phyloP scores from a whole-genome alignment of 371 early-diverging fungal species.

The Nematocida minor region DNA sequence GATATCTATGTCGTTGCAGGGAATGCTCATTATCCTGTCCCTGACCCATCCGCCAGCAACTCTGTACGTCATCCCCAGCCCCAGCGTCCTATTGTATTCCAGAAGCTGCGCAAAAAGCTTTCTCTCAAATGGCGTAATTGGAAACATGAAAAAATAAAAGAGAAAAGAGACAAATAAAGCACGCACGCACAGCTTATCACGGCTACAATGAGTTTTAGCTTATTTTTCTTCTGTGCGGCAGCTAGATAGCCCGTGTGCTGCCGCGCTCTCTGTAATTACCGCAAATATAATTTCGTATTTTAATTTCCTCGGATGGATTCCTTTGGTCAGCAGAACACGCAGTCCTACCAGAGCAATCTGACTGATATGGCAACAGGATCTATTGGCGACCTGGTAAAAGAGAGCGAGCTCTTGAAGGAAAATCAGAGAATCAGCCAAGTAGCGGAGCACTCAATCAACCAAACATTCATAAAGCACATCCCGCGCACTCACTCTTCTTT shows the following conservation, averaged over 20 bases:
- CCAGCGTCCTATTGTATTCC: conserved; percentile 21
- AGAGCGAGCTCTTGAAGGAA: background rate
- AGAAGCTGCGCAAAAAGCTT: conserved; percentile 29
- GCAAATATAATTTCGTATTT: conserved; percentile 16
- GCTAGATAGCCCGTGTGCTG: background rate
- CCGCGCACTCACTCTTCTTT: background rate
- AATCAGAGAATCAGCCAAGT: too few relatives aligned
- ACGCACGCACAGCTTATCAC: too few relatives aligned
- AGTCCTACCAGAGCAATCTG: background rate
- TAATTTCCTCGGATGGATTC: conserved; percentile 7
- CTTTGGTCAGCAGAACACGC: background rate
- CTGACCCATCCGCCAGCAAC: conserved; percentile 65
- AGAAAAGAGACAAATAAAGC: conserved; percentile 12
- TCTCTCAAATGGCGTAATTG: conserved; percentile 9
- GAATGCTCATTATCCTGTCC: conserved; percentile 74
- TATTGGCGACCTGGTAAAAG: background rate
- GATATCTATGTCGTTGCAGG: conserved; percentile 85
- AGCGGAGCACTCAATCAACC: too few relatives aligned
- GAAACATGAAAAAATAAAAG: conserved; percentile 26
- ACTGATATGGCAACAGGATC: conserved; percentile 7
- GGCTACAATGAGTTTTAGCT: background rate
- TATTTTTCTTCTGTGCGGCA: background rate
- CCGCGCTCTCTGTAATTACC: background rate
- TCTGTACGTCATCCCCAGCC: conserved; percentile 43
- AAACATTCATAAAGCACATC: background rate